Percentiles rank a stretch among this genome's conserved stretches.
These are phyloP conservation scores for Colletotrichum orbiculare DNA, from an alignment of 2,329 filamentous ascomycete species.

Conservation along the genomic window DNA sequence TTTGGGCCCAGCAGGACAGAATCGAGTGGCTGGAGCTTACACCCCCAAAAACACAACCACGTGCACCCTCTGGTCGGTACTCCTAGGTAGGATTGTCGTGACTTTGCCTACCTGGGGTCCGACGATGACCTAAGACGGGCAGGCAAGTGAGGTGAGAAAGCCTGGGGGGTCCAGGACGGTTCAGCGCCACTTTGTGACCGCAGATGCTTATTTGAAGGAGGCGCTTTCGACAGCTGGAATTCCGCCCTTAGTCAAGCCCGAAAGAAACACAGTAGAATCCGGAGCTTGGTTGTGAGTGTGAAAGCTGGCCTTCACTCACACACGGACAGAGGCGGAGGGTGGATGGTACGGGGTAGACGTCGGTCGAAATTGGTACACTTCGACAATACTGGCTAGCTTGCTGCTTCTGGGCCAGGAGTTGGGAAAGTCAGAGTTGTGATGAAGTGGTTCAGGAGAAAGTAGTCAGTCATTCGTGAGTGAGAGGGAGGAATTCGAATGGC, in stretches of 20 bases:
- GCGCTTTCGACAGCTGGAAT: slow-evolving; percentile 9
- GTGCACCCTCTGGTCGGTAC: slow-evolving; percentile 4
- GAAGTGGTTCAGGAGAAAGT: slow-evolving; percentile 2
- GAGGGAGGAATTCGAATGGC: too few relatives aligned
- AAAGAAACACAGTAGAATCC: slow-evolving; percentile 5
- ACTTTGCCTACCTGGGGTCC: slow-evolving; percentile 9
- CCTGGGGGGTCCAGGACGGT: background rate
- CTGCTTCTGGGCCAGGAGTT: too few relatives aligned
- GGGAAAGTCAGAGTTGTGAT: background rate
- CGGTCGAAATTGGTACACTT: background rate
- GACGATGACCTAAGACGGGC: slow-evolving; percentile 9
- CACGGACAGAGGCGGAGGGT: slow-evolving; percentile 15
- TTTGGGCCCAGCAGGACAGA: background rate
- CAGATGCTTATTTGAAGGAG: slow-evolving; percentile 29
- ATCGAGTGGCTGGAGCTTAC: slow-evolving; percentile 16
- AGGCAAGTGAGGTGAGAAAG: slow-evolving; percentile 15
- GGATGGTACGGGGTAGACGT: background rate
- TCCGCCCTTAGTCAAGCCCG: slow-evolving; percentile 20
- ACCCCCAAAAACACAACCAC: slow-evolving; percentile 3
- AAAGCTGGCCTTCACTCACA: slow-evolving; percentile 20
- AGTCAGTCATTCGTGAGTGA: too few relatives aligned
- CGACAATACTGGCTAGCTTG: too few relatives aligned
- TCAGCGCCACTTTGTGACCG: slow-evolving; percentile 23
- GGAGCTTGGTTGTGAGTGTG: slow-evolving; percentile 5
- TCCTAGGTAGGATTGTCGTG: background rate